Percentiles rank a stretch among this genome's conserved stretches.
Evolutionary conservation across 1,284 basidiomycete species (phyloP).

Genomic region (Ustilago cynodontis): DNA sequence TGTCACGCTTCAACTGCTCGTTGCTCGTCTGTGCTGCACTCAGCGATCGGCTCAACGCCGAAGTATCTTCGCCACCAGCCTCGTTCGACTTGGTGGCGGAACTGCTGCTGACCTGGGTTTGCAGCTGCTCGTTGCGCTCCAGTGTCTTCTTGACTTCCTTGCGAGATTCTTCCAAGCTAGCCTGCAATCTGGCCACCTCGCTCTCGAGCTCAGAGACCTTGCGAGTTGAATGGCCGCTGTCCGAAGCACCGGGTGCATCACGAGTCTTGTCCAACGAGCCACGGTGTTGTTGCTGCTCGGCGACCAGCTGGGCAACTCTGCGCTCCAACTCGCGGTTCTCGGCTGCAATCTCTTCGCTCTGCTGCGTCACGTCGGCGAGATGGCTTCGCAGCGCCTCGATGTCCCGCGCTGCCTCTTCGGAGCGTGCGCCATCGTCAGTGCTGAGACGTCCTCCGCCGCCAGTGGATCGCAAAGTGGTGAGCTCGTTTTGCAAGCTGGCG

Average conservation of each 20-base stretch:
- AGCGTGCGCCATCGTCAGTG: constrained; percentile 45
- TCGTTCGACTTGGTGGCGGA: constrained; percentile 13
- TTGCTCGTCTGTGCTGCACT: constrained; percentile 47
- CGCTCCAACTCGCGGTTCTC: constrained; percentile 65
- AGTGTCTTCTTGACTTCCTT: constrained; percentile 55
- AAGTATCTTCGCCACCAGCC: constrained; percentile 13
- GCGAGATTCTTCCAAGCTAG: constrained; percentile 44
- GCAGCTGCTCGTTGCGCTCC: constrained; percentile 55
- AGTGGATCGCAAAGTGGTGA: constrained; percentile 29
- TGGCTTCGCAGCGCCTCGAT: constrained; percentile 61
- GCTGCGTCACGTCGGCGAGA: constrained; percentile 56
- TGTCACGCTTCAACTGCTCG: constrained; percentile 59
- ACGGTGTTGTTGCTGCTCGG: constrained; percentile 60
- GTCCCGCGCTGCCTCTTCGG: constrained; percentile 57
- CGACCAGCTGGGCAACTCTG: constrained; percentile 46
- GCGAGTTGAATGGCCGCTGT: constrained; percentile 29
- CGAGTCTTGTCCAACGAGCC: constrained; percentile 40
- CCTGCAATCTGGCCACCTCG: constrained; percentile 49
- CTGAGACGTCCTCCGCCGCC: constrained; percentile 24
- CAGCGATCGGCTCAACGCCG: constrained; percentile 23
- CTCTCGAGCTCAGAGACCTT: constrained; percentile 53
- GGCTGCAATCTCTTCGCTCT: constrained; percentile 59
- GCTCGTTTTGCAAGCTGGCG: constrained; percentile 59
- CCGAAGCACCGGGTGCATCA: constrained; percentile 19
- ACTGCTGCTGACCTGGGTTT: constrained; percentile 31